Conservation (phyloP, 345 rosid species). For the Linum lewisii region DNA sequence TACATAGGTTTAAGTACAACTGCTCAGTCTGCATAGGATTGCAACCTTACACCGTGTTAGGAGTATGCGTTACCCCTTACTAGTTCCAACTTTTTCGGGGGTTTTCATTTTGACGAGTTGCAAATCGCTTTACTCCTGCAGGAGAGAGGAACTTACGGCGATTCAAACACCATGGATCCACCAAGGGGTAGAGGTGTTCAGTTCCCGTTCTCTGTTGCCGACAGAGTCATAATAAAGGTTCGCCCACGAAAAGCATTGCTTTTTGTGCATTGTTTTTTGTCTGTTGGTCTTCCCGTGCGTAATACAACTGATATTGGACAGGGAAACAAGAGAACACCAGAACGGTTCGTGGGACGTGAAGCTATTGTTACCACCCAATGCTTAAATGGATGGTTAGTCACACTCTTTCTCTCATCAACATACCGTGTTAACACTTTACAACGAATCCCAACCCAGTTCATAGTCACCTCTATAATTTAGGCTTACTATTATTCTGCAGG, state of each 20-base stretch:
- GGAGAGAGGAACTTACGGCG: constrained; percentile 65
- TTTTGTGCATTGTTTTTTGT: neutral
- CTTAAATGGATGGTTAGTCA: constrained; percentile 86
- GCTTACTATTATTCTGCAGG: constrained; percentile 29
- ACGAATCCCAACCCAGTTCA: no score
- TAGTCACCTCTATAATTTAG: neutral
- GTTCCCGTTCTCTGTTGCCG: constrained; percentile 83
- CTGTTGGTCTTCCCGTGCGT: constrained; percentile 9
- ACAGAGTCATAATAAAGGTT: constrained; percentile 86
- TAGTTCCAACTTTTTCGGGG: no score
- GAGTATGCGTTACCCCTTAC: no score
- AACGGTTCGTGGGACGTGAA: constrained; percentile 86
- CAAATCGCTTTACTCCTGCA: constrained; percentile 24
- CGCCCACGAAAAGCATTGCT: constrained; percentile 3
- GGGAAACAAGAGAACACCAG: constrained; percentile 97
- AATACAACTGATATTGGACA: constrained; percentile 22
- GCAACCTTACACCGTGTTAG: no score
- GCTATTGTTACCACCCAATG: constrained; percentile 89
- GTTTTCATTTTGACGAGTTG: no score
- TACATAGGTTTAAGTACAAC: no score
- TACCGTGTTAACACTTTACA: no score
- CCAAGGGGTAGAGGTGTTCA: constrained; percentile 67
- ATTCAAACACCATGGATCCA: constrained; percentile 30
- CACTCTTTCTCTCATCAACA: neutral
- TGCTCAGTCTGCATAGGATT: no score